Base-by-base conservation (phyloP, 2,329 filamentous ascomycete species). In the Leptosphaerulina australis region DNA sequence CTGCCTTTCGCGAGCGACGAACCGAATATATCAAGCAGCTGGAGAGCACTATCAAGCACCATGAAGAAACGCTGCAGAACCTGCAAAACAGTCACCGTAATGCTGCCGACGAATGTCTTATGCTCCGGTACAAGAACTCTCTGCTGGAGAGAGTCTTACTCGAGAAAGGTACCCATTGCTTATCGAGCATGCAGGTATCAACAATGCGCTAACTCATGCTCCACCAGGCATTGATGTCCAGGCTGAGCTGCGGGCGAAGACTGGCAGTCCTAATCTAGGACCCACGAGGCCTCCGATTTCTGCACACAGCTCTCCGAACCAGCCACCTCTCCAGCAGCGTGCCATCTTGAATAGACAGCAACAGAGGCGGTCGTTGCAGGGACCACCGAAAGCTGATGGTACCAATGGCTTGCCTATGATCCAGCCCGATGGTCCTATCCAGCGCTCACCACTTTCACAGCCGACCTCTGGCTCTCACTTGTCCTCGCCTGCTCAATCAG, bases 1-100 rank as follows among this genome's bases (percentile, higher is more conserved):
- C 94, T 46, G 94, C 94, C 50, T 99, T 99, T 69, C 88, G 94
- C 63, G 94, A 99, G 77, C 88, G 94, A 60, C 87, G 94, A 51
- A 97, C 93, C 46, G 94, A 99, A 79, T 99, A 99, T 75, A 99
- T 99, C 79, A 97, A 97, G 79, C 94, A 99, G 75, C 83, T 99
- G 20, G 94, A 99, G 77, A 91, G 93, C 64, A 96, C 92, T 47
- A 97, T 99, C 75, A 93, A 94, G 69, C 90, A 94, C 63, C 93
- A 97, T 80, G 94, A 99, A 76, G 91, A 95, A 66, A 93, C 91
- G 65, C 81, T 97, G 48, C 90, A 95, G 65, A 96, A 86, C 67
- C 81, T 99, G 53, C 94, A 97, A 76, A 89, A 93, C 68, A 95
- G 91, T 60, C 94, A 97, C 71, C 90, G 94, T 64, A 92, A 86